These are phyloP conservation scores for Leptographium galeiforme DNA, from an alignment of 2,329 filamentous ascomycete species.

Conservation along the genomic window DNA sequence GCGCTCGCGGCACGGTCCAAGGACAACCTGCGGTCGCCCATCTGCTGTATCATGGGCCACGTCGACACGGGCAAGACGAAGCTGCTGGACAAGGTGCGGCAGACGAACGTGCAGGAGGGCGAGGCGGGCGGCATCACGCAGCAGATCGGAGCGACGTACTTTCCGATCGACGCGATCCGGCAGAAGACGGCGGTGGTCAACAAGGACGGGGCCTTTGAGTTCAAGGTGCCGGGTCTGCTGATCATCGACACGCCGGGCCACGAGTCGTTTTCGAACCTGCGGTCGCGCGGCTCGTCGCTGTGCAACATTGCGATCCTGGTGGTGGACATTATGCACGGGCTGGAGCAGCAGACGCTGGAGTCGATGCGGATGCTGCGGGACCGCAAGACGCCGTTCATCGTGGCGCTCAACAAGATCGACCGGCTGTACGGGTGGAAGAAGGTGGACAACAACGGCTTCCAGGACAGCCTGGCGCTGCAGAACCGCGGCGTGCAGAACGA, in stretches of 20 bases:
- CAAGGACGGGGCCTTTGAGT: conserved; percentile 76
- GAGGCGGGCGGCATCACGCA: conserved; percentile 99
- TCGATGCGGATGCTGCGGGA: conserved; percentile 92
- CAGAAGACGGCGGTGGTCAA: conserved; percentile 94
- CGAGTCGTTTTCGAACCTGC: conserved; percentile 98
- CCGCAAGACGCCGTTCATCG: conserved; percentile 93
- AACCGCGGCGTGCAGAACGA: conserved; percentile 89
- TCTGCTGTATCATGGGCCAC: conserved; percentile 99
- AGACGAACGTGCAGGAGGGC: conserved; percentile 97
- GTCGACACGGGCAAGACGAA: conserved; percentile 99
- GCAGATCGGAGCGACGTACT: conserved; percentile 98
- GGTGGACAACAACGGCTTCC: conserved; percentile 96
- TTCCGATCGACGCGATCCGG: conserved; percentile 83
- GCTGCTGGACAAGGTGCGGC: conserved; percentile 91
- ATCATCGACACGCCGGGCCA: conserved; percentile 98
- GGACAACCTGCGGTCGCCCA: conserved; percentile 90
- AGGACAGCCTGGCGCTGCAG: conserved; percentile 79
- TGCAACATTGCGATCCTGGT: conserved; percentile 99
- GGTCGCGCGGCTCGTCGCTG: conserved; percentile 90
- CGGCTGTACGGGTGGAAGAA: conserved; percentile 98
- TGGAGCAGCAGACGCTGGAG: conserved; percentile 93
- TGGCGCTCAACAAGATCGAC: conserved; percentile 99
- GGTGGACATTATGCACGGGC: conserved; percentile 98
- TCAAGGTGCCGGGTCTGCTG: conserved; percentile 93
- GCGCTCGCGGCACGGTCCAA: conserved; percentile 82